Percentiles rank a stretch among this genome's conserved stretches.
Conservation (phyloP, 208 protist species). For the Trypanosoma congolense region DNA sequence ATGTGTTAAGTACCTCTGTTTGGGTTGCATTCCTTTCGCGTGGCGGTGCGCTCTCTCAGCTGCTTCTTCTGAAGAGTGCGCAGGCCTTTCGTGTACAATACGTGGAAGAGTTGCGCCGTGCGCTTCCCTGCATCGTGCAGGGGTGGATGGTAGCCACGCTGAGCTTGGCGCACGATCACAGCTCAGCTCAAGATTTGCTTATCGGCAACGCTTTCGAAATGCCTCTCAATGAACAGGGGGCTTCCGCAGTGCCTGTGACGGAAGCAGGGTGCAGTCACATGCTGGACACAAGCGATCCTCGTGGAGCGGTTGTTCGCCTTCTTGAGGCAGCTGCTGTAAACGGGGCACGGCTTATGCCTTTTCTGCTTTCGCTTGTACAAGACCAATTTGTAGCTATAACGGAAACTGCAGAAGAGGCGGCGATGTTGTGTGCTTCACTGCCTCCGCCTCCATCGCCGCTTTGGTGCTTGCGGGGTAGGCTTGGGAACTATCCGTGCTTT, state of each 20-base stretch:
- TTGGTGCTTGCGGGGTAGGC: slow-evolving; percentile 20
- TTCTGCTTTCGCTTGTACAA: slow-evolving; percentile 15
- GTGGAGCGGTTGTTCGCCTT: slow-evolving; percentile 13
- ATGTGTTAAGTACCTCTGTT: slow-evolving; percentile 56
- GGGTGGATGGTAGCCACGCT: slow-evolving; percentile 61
- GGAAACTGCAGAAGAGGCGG: neutral
- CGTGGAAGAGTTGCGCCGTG: slow-evolving; percentile 50
- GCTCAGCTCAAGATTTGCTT: slow-evolving; percentile 26
- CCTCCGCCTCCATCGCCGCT: slow-evolving; percentile 12
- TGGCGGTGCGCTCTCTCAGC: slow-evolving; percentile 50
- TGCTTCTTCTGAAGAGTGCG: slow-evolving; percentile 34
- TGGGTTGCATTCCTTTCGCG: slow-evolving; percentile 68
- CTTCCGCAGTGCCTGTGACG: neutral
- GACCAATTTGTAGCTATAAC: neutral
- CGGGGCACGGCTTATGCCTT: slow-evolving; percentile 13
- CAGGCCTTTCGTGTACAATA: slow-evolving; percentile 64
- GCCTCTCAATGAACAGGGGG: neutral
- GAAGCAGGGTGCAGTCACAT: slow-evolving; percentile 4
- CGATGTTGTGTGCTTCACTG: slow-evolving; percentile 22
- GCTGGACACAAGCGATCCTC: neutral
- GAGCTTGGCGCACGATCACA: slow-evolving; percentile 34
- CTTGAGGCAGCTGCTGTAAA: slow-evolving; percentile 13
- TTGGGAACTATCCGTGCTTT: slow-evolving; percentile 30
- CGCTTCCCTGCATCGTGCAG: slow-evolving; percentile 55
- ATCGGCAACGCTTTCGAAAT: slow-evolving; percentile 5